These are phyloP conservation scores for Sporothrix sp. DNA, from an alignment of 2,329 filamentous ascomycete species.

Conservation along the genomic window DNA sequence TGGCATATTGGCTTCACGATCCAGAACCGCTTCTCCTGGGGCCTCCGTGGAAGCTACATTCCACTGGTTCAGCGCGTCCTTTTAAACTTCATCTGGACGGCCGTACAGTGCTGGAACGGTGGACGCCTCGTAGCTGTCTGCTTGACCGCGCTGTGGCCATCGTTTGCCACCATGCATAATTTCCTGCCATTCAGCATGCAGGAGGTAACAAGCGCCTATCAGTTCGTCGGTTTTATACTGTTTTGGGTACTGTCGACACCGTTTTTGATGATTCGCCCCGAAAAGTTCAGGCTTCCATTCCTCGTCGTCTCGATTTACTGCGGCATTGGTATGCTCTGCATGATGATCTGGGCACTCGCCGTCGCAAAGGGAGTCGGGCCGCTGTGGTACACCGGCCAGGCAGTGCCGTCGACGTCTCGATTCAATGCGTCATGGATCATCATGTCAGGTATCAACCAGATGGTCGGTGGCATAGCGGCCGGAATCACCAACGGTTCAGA, in stretches of 20 bases:
- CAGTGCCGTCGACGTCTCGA: not conserved
- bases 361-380: constrained; percentile 25
- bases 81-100: constrained; percentile 42
- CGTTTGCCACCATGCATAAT: constrained; percentile 21
- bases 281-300: constrained; percentile 28
- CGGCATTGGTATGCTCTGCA: constrained; percentile 24
- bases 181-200: constrained; percentile 19
- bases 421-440: constrained; percentile 30
- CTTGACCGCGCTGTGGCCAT: constrained; percentile 22
- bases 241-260: constrained; percentile 26
- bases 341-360: constrained; percentile 29
- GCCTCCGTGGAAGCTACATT: constrained; percentile 38
- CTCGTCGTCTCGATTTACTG: constrained; percentile 23
- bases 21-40: constrained; percentile 41
- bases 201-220: constrained; percentile 25
- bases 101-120: constrained; percentile 35
- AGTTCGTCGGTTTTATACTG: constrained; percentile 25
- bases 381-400: constrained; percentile 18
- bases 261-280: constrained; percentile 34
- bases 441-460: constrained; percentile 30
- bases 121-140: constrained; percentile 29
- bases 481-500: constrained; percentile 37
- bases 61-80: constrained; percentile 37
- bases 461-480: constrained; percentile 34
- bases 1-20: constrained; percentile 44